Evolutionary conservation across 768 basidiomycete genomes (phyloP), one percentile per base, ranked within the genome.

Genomic region (Kondoa malvinella): DNA sequence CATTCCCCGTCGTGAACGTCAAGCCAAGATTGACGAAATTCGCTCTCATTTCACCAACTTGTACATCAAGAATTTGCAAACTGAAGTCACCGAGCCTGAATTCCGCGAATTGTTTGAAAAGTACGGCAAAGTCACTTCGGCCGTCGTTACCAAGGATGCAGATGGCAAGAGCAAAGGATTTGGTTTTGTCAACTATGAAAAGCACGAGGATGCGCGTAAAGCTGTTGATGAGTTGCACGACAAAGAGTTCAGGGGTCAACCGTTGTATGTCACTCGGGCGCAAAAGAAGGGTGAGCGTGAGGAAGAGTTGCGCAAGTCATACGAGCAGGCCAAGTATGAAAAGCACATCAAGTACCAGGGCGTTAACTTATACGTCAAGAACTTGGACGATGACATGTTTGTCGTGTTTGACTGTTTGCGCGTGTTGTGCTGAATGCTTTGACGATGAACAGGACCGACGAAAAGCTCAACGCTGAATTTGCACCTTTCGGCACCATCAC

Each of bases 351-450:
- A 99, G 80, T 95, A 90, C 75, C 92, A 95, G 74, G 95, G 95
- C 67, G 92, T 96, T 78, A 99, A 99, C 81, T 82, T 99, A 67
- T 99, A 97, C 81, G 86, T 97, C 85, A 99, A 97, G 84, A 99
- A 99, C 81, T 80, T 99, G 78, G 94, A 96, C 79, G 94, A 96
- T 77, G 92, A 95, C 73, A 83, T 95, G 67, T 63, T 3, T 4
- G 61, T 25, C 27, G 14, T 56, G 25, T 14, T 25, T 56, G 14
- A 25, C 50, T 56, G 14, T 14, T 56, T 56, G 50, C 50, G 25
- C n/a, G n/a, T n/a, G n/a, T n/a, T n/a, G n/a, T n/a, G n/a, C n/a
- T n/a, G n/a, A n/a, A n/a, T 32, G 16, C 17, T 32, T 32, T 30
- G 8, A 21, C 12, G 27, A 77, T 60, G 58, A 8, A 60, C 61